phyloP scores from a whole-genome alignment of 257 asterid genomes.

The Anisodus acutangulus region DNA sequence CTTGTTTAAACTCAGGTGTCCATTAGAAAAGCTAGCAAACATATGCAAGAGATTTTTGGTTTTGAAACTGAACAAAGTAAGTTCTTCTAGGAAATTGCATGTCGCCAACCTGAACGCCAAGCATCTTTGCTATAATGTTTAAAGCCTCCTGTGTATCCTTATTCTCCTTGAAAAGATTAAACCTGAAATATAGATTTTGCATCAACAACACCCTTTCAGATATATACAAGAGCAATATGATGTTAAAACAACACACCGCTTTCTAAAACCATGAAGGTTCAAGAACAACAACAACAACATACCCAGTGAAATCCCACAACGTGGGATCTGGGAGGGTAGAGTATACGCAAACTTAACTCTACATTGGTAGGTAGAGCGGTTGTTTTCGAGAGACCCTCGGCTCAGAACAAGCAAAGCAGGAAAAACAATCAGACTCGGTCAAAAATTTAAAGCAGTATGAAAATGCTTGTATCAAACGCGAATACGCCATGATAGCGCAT shows the following conservation, averaged over 20 bases:
- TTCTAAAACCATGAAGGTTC: conserved; percentile 1
- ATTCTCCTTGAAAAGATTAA: conserved; percentile 96
- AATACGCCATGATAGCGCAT: no score
- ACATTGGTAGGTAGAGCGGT: no score
- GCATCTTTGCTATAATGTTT: conserved; percentile 87
- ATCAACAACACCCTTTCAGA: conserved; percentile 29
- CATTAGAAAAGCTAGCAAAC: not conserved
- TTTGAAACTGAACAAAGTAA: not conserved
- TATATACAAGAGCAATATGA: conserved; percentile 23
- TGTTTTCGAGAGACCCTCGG: no score
- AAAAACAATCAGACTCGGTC: no score
- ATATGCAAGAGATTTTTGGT: not conserved
- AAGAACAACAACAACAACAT: not conserved
- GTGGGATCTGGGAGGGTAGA: no score
- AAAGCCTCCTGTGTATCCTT: conserved; percentile 97
- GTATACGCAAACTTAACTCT: no score
- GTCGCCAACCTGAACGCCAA: conserved; percentile 80
- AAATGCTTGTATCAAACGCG: no score
- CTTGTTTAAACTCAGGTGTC: conserved; percentile 11
- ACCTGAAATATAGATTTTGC: conserved; percentile 50
- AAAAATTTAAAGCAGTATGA: no score
- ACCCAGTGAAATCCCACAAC: no score
- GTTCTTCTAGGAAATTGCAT: conserved; percentile 26
- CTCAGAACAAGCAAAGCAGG: no score
- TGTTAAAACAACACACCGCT: not conserved